These are phyloP conservation scores for Fusarium verticillioides DNA, from an alignment of 2,329 filamentous ascomycete genomes.

Conservation along the genomic window DNA sequence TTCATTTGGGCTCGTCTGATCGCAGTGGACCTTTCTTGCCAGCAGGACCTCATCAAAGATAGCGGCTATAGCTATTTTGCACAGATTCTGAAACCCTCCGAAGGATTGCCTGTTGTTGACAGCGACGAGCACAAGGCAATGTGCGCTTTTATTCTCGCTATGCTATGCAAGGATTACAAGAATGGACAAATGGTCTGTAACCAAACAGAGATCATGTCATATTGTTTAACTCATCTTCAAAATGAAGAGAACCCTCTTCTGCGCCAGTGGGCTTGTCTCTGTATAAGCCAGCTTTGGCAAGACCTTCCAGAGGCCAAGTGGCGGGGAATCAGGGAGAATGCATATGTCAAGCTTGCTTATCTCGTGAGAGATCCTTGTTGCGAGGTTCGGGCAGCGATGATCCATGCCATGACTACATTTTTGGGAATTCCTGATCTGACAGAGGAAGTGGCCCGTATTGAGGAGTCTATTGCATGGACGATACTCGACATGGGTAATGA, in stretches of 20 bases:
- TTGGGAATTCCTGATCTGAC: constrained; percentile 93
- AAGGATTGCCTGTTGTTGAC: constrained; percentile 86
- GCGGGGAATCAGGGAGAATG: constrained; percentile 90
- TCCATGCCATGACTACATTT: constrained; percentile 94
- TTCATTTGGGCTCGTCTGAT: constrained; percentile 98
- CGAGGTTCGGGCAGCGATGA: constrained; percentile 92
- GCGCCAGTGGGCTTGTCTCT: constrained; percentile 95
- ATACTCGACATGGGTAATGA: constrained; percentile 93
- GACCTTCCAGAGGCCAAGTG: constrained; percentile 94
- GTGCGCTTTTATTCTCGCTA: constrained; percentile 97
- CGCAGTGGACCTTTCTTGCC: constrained; percentile 93
- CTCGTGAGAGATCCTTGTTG: constrained; percentile 87
- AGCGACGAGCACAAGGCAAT: constrained; percentile 96
- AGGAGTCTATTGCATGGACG: constrained; percentile 89
- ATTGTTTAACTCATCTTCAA: constrained; percentile 83
- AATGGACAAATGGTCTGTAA: constrained; percentile 93
- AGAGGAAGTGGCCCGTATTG: constrained; percentile 88
- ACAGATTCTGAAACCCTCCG: constrained; percentile 85
- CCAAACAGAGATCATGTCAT: constrained; percentile 88
- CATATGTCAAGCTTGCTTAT: constrained; percentile 82
- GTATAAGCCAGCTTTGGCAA: constrained; percentile 93
- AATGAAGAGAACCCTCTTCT: constrained; percentile 90
- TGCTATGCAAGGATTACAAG: constrained; percentile 95
- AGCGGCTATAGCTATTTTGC: constrained; percentile 98
- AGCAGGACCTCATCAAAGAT: constrained; percentile 93